phyloP scores from a whole-genome alignment of 768 basidiomycete genomes.

The Rhizopogon sp. region DNA sequence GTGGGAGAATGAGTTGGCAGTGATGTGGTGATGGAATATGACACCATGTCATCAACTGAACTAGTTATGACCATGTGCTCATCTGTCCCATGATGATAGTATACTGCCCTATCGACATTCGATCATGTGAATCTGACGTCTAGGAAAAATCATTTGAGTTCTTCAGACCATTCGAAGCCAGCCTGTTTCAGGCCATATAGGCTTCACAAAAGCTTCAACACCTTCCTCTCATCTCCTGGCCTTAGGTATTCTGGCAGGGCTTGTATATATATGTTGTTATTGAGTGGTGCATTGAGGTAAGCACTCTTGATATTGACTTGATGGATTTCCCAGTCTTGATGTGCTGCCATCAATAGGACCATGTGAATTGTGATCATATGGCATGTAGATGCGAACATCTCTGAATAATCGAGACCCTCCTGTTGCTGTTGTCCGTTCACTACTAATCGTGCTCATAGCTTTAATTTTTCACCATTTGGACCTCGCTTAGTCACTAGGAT shows the following conservation, averaged over 20 bases:
- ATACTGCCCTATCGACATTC: too few relatives aligned
- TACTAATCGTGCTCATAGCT: background rate
- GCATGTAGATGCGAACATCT: constrained; percentile 11
- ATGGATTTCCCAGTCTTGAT: constrained; percentile 5
- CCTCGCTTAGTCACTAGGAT: background rate
- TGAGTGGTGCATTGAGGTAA: constrained; percentile 10
- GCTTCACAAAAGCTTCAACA: constrained; percentile 17
- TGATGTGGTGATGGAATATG: too few relatives aligned
- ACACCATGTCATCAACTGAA: too few relatives aligned
- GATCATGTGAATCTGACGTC: too few relatives aligned
- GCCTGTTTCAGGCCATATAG: constrained; percentile 35
- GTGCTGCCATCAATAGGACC: constrained; percentile 5
- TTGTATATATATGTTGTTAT: constrained; percentile 32
- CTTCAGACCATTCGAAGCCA: too few relatives aligned
- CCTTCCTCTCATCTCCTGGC: constrained; percentile 15
- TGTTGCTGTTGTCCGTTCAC: background rate
- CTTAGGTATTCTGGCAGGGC: constrained; percentile 25
- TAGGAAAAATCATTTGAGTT: too few relatives aligned
- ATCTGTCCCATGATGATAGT: too few relatives aligned
- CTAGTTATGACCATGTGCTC: too few relatives aligned
- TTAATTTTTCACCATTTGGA: background rate
- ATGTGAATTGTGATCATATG: constrained; percentile 5
- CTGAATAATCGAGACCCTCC: constrained; percentile 15
- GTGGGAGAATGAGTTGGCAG: too few relatives aligned
- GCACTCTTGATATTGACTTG: constrained; percentile 11